Evolutionary conservation across 73 alveolate species (phyloP), one percentile per base, ranked within the genome.

Genomic region (Breviolum minutum): DNA sequence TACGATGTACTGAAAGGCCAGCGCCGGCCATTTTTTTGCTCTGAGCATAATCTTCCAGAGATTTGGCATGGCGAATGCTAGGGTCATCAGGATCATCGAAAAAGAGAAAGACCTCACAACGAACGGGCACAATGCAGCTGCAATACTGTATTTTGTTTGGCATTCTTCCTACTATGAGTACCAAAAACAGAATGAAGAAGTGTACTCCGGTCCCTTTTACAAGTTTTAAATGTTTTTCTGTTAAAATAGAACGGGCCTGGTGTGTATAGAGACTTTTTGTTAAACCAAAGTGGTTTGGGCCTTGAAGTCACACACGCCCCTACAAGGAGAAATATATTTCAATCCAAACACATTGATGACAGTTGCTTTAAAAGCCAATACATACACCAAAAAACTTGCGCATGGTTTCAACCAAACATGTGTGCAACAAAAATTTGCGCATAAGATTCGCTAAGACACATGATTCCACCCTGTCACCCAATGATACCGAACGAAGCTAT

Each of bases 11-110:
- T 0, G 97, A 69, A 64, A 91, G 76, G 87, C 98, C 98, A 8
- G 98, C 98, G 6, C 98, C 98, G 24, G 98, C 98, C 98, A 92
- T 92, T 40, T 74, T 74, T 26, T 92, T 92, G 68, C 98, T 92
- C 60, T 80, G 98, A 24, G 98, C 98, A 63, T 92, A 92, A 80
- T 92, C 98, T 92, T 92, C 98, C 98, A 92, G 62, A 7, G 98
- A 92, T 54, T 92, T 92, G 63, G 85, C 98, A 92, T 92, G 98
- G 66, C 98, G 98, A 66, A 92, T 92, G 98, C 98, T 92, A 5
- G 98, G 98, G 80, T 92, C 98, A 27, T 92, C 90, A 3, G 98
- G 98, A 66, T 92, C 98, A 74, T 92, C 98, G 60, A 74, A 92
- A 80, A 73, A 92, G 54, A 92, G 66, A 80, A 92, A 92, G 73